Conservation (phyloP, 345 rosid species). For the Eucalyptus caleyi region DNA sequence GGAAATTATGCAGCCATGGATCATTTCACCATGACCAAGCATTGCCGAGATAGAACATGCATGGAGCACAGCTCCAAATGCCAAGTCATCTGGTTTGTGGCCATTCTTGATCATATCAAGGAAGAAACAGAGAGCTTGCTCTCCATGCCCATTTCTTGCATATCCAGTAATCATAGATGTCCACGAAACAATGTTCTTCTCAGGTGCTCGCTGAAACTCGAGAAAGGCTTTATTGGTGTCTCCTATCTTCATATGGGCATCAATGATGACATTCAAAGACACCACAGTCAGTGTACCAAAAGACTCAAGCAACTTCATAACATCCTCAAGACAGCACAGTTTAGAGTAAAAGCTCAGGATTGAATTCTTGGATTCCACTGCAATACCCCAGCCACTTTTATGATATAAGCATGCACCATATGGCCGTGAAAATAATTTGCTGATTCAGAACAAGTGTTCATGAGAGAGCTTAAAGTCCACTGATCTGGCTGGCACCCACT, state of each 20-base stretch:
- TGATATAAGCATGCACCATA: conserved; percentile 37
- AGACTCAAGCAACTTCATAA: conserved; percentile 38
- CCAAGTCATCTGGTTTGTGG: conserved; percentile 28
- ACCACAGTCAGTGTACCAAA: conserved; percentile 27
- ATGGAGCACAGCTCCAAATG: conserved; percentile 60
- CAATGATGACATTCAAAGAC: conserved; percentile 66
- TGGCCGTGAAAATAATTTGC: conserved; percentile 20
- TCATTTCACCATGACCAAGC: conserved; percentile 52
- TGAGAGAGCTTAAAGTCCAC: conserved; percentile 62
- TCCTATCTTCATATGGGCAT: conserved; percentile 57
- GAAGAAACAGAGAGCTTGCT: conserved; percentile 42
- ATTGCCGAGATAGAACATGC: conserved; percentile 59
- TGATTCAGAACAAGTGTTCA: conserved; percentile 46
- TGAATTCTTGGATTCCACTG: conserved; percentile 52
- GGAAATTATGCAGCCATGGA: conserved; percentile 46
- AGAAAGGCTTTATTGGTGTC: conserved; percentile 33
- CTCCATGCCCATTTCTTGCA: conserved; percentile 45
- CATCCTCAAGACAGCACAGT: conserved; percentile 34
- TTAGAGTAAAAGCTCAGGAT: conserved; percentile 60
- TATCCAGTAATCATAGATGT: conserved; percentile 66
- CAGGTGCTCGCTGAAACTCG: conserved; percentile 29
- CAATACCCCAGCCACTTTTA: conserved; percentile 68
- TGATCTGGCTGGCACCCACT: conserved; percentile 44
- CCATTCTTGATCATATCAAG: conserved; percentile 29
- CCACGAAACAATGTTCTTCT: conserved; percentile 60